phyloP scores from a whole-genome alignment of 192 early-diverging fungal species.

The Coemansia sp. region DNA sequence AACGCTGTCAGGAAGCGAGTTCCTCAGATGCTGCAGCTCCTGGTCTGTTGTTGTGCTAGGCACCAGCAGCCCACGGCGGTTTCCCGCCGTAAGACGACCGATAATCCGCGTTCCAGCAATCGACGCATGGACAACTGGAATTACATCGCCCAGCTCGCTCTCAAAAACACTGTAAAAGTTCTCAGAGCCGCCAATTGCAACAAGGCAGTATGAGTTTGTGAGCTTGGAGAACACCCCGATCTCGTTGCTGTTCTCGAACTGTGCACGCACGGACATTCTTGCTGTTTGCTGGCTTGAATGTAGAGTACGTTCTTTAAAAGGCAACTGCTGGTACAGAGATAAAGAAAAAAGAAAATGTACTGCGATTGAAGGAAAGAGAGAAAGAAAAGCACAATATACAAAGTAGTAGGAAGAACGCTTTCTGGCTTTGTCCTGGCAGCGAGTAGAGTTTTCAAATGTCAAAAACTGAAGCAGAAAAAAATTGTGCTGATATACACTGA shows the following conservation, averaged over 20 bases:
- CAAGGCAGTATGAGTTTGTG: constrained; percentile 98
- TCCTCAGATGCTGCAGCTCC: constrained; percentile 96
- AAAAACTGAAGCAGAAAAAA: no score
- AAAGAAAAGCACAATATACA: neutral
- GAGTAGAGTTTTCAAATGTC: no score
- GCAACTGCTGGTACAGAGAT: neutral
- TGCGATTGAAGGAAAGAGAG: neutral
- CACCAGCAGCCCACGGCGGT: constrained; percentile 91
- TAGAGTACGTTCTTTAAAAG: constrained; percentile 1
- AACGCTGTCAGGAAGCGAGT: constrained; percentile 91
- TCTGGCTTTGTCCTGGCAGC: no score
- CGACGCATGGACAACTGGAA: constrained; percentile 95
- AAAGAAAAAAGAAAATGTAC: constrained; percentile 2
- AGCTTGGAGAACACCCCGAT: constrained; percentile 97
- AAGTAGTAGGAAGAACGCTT: neutral
- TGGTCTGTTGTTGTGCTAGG: constrained; percentile 96
- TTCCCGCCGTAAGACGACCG: constrained; percentile 92
- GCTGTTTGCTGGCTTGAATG: constrained; percentile 6
- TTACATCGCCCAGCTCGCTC: constrained; percentile 89
- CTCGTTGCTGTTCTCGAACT: constrained; percentile 99
- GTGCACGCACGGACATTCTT: constrained; percentile 66
- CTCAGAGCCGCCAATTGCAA: constrained; percentile 96
- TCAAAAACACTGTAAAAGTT: constrained; percentile 98
- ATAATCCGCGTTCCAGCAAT: constrained; percentile 97
- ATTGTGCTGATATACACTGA: no score